Evolutionary conservation across 805 yeast species (phyloP), one percentile per base, ranked within the genome.

Genomic region (Yarrowia sp.): DNA sequence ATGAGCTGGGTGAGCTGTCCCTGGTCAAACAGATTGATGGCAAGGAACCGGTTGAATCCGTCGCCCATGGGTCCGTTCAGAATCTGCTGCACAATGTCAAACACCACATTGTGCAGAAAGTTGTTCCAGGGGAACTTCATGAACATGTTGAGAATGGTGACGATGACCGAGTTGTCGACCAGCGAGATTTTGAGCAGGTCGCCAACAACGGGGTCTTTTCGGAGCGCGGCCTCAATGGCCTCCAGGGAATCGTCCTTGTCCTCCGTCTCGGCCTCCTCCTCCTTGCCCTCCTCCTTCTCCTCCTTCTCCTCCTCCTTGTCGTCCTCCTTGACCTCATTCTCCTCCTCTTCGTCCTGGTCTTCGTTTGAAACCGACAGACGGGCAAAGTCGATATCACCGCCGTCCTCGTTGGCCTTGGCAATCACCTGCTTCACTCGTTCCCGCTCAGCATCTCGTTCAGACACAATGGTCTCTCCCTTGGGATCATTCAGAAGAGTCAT

Each of bases 91-190:
- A 95, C 88, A 67, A 95, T 85, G 76, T 95, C 99, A 80, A 93
- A 95, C 8, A 95, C 97, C 66, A 95, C 99, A 72, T 93, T 95
- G 76, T 95, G 99, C 80, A 95, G 83, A 73, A 95, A 95, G 73
- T 95, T 95, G 75, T 95, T 95, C 98, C 98, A 95, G 7, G 98
- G 97, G 75, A 87, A 91, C 67, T 82, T 79, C 75, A 92, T 86
- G 72, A 95, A 90, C 81, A 89, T 85, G 32, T 82, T 76, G 31
- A 92, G 77, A n/a, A 92, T 86, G 22, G 84, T 82, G 18, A 84
- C 78, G 36, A 92, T 80, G 66, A 91, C 85, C 39, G 83, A 81
- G 74, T 85, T 86, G 72, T 95, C 97, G 66, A 86, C 83, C 22
- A 95, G 78, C 64, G 90, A 86, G 57, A 91, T 89, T 75, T 95